A percentile compares a stretch with the other conserved stretches of the same genome.
phyloP scores from a whole-genome alignment of 164 flowering plant species.

The Saururus chinensis region DNA sequence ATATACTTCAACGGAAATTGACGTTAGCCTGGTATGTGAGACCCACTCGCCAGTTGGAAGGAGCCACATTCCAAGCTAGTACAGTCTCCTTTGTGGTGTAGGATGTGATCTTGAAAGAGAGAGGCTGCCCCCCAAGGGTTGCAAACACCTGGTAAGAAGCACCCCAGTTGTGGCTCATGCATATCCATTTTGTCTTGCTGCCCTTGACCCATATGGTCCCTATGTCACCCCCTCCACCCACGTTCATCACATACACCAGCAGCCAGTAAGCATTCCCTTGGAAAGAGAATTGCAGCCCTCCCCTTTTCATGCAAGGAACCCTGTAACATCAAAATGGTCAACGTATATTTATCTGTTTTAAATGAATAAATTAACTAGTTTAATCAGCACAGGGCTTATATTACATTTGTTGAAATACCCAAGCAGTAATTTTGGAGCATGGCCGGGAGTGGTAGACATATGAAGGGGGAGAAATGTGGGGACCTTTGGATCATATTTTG shows the following conservation, averaged over 20 bases:
- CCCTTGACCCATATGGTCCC: conserved; percentile 69
- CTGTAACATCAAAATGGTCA: conserved; percentile 18
- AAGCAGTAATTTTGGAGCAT: no score
- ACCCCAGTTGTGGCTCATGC: conserved; percentile 80
- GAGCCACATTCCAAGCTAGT: conserved; percentile 47
- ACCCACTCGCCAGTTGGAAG: conserved; percentile 27
- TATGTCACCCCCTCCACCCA: conserved; percentile 83
- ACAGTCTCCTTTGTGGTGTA: conserved; percentile 44
- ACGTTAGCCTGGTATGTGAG: conserved; percentile 35
- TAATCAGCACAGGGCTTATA: no score
- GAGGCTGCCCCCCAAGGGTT: conserved; percentile 56
- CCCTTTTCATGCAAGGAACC: conserved; percentile 50
- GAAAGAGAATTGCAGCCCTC: conserved; percentile 54
- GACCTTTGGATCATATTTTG: no score
- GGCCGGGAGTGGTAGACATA: no score
- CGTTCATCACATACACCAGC: conserved; percentile 86
- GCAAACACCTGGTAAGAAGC: conserved; percentile 86
- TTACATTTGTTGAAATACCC: no score
- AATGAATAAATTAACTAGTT: background rate
- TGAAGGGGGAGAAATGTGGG: no score
- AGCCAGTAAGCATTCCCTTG: conserved; percentile 94
- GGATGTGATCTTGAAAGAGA: conserved; percentile 66
- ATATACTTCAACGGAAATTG: conserved; percentile 62
- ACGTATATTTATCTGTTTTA: background rate
- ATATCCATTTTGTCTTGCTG: conserved; percentile 47